Evolutionary conservation across 2,329 filamentous ascomycete species (phyloP), one percentile per base, ranked within the genome.

Genomic region (Neonectria hederae): DNA sequence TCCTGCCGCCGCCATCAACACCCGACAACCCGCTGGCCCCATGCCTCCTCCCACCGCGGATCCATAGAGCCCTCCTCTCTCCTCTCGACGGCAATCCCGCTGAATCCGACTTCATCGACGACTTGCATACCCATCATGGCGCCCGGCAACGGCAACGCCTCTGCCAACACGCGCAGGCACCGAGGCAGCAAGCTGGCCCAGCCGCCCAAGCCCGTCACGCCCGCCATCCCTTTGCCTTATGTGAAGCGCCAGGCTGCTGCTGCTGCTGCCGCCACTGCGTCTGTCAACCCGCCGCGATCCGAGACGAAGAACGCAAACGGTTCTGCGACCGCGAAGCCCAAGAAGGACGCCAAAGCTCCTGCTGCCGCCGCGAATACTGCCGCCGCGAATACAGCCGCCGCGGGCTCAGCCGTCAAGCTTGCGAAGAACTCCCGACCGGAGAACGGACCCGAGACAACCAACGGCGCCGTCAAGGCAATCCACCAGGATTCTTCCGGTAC

Each of bases 161-260:
- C 75, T 48, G 70, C 68, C 65, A 77, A 75, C 71, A 61, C 72
- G 69, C 77, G 77, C 68, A 75, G 74, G 68, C 67, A 69, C 62
- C 72, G 67, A 59, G 58, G 67, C 52, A 69, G 68, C 69, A 77
- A 74, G 72, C 74, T 75, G 64, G 71, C 69, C 60, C 73, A 76
- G 57, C 71, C 68, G 62, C 65, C 73, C 62, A 79, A 77, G 67
- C 73, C 77, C 52, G 74, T 81, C 43, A 71, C 78, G 61, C 79
- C 80, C 63, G 80, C 75, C 59, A 76, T 81, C 49, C 80, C 80
- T 53, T 68, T 81, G 65, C 77, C 77, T 19, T 75, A 79, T 65
- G 73, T 78, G 54, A 81, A 79, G 68, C 78, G 79, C 60, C 75
- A 80, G 68, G 75, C 76, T 61, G 76, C 77, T 40, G 71, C 76